These are phyloP conservation scores for Pseudogymnoascus sp. DNA, from an alignment of 2,329 filamentous ascomycete genomes.

Conservation along the genomic window DNA sequence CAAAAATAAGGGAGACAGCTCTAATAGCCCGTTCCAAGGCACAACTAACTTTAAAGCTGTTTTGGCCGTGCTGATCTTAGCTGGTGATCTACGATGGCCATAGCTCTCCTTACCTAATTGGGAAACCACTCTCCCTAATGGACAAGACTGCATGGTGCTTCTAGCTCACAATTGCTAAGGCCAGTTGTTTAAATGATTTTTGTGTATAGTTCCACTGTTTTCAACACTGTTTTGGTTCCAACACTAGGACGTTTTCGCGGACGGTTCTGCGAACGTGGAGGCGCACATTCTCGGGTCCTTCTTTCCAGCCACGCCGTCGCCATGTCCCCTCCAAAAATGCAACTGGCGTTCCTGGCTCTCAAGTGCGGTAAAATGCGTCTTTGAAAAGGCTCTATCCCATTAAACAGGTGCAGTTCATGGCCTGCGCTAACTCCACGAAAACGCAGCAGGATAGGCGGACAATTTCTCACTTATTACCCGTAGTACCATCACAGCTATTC, in stretches of 20 bases:
- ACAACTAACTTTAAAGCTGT: neutral
- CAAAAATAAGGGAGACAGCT: neutral
- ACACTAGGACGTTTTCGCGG: no score
- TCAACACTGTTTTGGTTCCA: no score
- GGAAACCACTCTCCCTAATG: neutral
- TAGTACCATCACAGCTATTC: neutral
- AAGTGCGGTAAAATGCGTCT: no score
- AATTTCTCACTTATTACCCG: neutral
- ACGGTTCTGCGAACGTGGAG: no score
- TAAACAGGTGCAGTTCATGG: neutral
- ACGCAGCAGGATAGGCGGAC: no score
- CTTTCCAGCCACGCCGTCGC: no score
- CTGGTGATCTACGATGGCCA: neutral
- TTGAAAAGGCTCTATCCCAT: no score
- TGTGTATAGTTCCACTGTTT: no score
- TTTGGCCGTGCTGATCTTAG: neutral
- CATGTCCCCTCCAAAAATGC: no score
- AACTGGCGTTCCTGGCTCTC: no score
- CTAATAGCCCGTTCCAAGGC: neutral
- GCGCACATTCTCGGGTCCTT: no score
- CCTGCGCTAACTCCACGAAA: neutral
- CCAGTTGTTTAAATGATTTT: neutral
- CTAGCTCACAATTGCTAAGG: neutral
- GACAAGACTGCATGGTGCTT: neutral
- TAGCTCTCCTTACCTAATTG: neutral